These are phyloP conservation scores for Yamadazyma philogaea DNA, from an alignment of 805 yeast genomes.

Conservation along the genomic window DNA sequence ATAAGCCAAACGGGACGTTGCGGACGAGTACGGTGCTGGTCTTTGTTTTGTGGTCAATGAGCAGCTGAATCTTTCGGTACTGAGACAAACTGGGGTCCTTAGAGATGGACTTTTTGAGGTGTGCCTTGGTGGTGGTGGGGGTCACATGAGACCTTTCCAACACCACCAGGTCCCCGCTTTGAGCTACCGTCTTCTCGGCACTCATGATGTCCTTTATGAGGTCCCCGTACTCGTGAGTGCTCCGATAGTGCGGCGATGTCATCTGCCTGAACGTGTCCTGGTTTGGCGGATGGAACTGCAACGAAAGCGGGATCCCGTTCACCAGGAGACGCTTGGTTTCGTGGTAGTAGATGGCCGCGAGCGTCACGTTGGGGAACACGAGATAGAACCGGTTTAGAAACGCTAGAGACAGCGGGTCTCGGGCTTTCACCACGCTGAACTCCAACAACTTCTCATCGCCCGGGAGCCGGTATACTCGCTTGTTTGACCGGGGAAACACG, in stretches of 20 bases:
- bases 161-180: neutral
- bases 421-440: slow-evolving; percentile 45
- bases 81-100: neutral
- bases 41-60: slow-evolving; percentile 19
- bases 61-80: slow-evolving; percentile 4
- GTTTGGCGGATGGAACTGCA: slow-evolving; percentile 38
- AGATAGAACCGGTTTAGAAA: slow-evolving; percentile 52
- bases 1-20: slow-evolving; percentile 47
- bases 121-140: no score
- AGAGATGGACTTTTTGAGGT: no score
- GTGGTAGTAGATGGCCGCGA: slow-evolving; percentile 50
- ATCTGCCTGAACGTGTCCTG: slow-evolving; percentile 20
- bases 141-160: no score
- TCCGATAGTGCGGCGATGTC: slow-evolving; percentile 25
- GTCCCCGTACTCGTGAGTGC: neutral
- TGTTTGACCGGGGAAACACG: slow-evolving; percentile 34
- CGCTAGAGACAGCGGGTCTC: slow-evolving; percentile 45
- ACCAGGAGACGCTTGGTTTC: slow-evolving; percentile 49
- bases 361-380: slow-evolving; percentile 43
- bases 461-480: slow-evolving; percentile 26
- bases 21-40: slow-evolving; percentile 35
- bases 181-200: neutral
- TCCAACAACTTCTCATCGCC: slow-evolving; percentile 18
- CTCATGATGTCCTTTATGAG: neutral
- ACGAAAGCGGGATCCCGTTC: slow-evolving; percentile 47